Percentiles rank a stretch among this genome's conserved stretches.
phyloP scores from a whole-genome alignment of 768 basidiomycete species.

The Infundibulicybe gibba region DNA sequence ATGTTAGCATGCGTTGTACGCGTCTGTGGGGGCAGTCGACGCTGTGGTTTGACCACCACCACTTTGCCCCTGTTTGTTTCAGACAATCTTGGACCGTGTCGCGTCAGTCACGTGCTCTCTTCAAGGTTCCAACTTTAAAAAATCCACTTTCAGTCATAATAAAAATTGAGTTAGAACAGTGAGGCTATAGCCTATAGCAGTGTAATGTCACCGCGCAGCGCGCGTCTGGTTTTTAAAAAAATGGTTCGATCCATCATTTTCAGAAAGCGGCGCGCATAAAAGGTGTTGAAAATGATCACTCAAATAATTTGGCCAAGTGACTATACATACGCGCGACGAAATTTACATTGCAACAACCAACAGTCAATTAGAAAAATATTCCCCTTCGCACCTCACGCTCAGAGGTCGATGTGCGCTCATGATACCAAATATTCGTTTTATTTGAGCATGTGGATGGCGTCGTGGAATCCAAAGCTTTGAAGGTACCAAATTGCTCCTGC shows the following conservation, averaged over 20 bases:
- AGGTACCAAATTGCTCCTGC: slow-evolving; percentile 61
- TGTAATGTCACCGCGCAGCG: too few species aligned
- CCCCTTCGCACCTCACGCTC: slow-evolving; percentile 41
- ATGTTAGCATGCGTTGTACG: slow-evolving; percentile 21
- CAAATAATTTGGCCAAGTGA: too few species aligned
- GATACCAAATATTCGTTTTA: slow-evolving; percentile 53
- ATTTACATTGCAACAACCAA: too few species aligned
- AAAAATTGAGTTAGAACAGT: too few species aligned
- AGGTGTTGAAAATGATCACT: too few species aligned
- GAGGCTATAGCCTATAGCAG: too few species aligned
- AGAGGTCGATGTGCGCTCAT: slow-evolving; percentile 47
- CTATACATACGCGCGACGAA: too few species aligned
- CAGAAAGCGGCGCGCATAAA: too few species aligned
- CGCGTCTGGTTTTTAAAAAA: too few species aligned
- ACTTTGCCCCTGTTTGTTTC: slow-evolving; percentile 15
- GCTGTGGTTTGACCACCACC: neutral
- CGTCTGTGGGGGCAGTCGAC: neutral
- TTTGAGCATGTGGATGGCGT: slow-evolving; percentile 50
- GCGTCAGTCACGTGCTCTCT: slow-evolving; percentile 22
- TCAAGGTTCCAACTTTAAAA: too few species aligned
- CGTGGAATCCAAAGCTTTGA: slow-evolving; percentile 56
- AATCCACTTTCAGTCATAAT: too few species aligned
- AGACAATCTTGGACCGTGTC: slow-evolving; percentile 8
- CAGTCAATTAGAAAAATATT: neutral
- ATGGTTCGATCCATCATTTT: too few species aligned